phyloP scores from a whole-genome alignment of 2,329 filamentous ascomycete species.

The Talaromyces amestolkiae region DNA sequence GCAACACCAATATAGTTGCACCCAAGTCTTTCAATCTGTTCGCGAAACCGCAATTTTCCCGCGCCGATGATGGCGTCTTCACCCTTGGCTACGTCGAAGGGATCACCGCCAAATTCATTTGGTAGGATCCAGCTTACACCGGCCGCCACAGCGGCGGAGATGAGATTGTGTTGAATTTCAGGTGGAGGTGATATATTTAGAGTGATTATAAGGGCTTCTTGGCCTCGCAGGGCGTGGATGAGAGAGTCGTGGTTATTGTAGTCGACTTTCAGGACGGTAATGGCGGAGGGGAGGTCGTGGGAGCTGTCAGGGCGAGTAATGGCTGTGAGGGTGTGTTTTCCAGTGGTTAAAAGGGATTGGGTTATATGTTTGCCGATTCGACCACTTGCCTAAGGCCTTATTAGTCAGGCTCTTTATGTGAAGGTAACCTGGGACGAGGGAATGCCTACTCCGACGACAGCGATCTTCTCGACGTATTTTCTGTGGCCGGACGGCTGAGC shows the following conservation, averaged over 20 bases:
- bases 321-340: neutral
- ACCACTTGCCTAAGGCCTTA: neutral
- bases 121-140: neutral
- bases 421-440: neutral
- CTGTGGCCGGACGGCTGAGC: neutral
- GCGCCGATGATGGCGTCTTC: neutral
- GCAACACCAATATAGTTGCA: constrained; percentile 24
- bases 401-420: neutral
- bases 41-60: neutral
- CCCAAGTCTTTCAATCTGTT: neutral
- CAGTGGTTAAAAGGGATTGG: neutral
- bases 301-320: neutral
- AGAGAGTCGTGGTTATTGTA: neutral
- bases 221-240: neutral
- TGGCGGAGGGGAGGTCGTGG: neutral
- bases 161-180: neutral
- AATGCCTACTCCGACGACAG: neutral
- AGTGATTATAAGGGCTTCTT: neutral
- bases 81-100: neutral
- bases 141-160: neutral
- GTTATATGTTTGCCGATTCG: neutral
- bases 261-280: neutral
- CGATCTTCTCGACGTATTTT: neutral
- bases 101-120: neutral
- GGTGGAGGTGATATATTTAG: neutral